Conservation (phyloP, 2,329 filamentous ascomycete genomes). For the Pseudocercospora vitis region DNA sequence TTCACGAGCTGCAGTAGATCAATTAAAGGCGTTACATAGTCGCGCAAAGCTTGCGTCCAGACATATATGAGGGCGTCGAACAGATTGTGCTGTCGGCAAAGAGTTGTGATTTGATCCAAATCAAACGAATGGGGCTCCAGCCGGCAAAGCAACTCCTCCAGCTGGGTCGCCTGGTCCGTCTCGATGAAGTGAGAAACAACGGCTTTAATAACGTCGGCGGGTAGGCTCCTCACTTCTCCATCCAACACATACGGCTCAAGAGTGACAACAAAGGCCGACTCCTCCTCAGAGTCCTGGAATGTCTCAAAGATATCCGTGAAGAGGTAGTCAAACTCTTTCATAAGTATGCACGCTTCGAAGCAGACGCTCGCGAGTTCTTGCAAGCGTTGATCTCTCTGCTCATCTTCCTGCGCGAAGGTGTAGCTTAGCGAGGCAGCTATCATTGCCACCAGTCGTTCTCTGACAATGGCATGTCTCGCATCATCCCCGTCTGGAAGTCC, state of each 20-base stretch:
- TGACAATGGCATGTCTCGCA: conserved; percentile 76
- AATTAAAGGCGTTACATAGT: conserved; percentile 87
- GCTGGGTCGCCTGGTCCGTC: conserved; percentile 69
- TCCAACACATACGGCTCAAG: conserved; percentile 87
- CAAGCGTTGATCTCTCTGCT: conserved; percentile 58
- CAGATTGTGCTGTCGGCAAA: conserved; percentile 88
- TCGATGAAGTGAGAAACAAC: conserved; percentile 78
- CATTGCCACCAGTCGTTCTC: conserved; percentile 87
- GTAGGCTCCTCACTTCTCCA: conserved; percentile 69
- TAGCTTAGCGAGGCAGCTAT: conserved; percentile 90
- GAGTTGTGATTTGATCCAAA: conserved; percentile 83
- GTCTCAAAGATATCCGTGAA: conserved; percentile 89
- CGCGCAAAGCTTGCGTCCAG: conserved; percentile 86
- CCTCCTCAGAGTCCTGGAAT: conserved; percentile 74
- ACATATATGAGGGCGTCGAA: conserved; percentile 97
- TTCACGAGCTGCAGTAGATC: conserved; percentile 71
- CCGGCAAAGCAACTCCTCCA: conserved; percentile 93
- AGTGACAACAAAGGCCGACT: conserved; percentile 79
- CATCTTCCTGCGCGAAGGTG: conserved; percentile 67
- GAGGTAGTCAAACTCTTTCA: conserved; percentile 77
- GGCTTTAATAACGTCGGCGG: conserved; percentile 80
- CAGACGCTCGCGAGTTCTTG: conserved; percentile 78
- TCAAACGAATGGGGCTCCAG: conserved; percentile 90
- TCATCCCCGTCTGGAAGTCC: conserved; percentile 82
- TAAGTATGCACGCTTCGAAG: conserved; percentile 76